Evolutionary conservation across 441 rosid species (phyloP).

Genomic region (Capsella rubella): DNA sequence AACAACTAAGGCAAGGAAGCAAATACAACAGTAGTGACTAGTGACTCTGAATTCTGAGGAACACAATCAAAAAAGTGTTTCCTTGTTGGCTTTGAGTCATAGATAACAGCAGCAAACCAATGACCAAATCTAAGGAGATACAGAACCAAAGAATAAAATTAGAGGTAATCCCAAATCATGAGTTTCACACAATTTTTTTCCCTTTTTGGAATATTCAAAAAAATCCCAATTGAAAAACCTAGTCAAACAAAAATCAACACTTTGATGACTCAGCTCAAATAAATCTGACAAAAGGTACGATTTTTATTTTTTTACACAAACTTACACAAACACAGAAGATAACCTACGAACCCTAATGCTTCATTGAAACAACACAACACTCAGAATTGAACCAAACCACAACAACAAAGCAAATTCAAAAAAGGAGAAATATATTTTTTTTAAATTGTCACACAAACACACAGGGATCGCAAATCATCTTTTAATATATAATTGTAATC

Average conservation of each 20-base stretch:
- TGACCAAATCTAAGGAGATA: slow-evolving; percentile 23
- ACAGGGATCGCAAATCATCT: background rate
- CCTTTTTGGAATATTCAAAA: background rate
- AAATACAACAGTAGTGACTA: background rate
- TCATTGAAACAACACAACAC: slow-evolving; percentile 6
- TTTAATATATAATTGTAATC: background rate
- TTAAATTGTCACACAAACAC: background rate
- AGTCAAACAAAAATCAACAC: slow-evolving; percentile 43
- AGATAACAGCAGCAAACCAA: background rate
- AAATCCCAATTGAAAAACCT: background rate
- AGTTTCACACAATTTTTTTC: background rate
- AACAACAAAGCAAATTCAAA: background rate
- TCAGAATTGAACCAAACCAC: background rate
- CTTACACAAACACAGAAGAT: slow-evolving; percentile 11
- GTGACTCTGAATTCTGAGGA: background rate
- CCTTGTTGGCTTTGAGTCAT: background rate
- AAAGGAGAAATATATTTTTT: too few species aligned
- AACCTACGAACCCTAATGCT: slow-evolving; percentile 28
- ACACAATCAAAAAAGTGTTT: slow-evolving; percentile 3
- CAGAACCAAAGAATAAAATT: background rate
- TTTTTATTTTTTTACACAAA: background rate
- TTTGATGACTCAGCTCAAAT: slow-evolving; percentile 30
- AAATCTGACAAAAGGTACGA: background rate
- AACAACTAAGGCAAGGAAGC: background rate
- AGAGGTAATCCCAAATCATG: background rate